Evolutionary conservation across 257 asterid genomes (phyloP).

Genomic region (Solanum chilense): DNA sequence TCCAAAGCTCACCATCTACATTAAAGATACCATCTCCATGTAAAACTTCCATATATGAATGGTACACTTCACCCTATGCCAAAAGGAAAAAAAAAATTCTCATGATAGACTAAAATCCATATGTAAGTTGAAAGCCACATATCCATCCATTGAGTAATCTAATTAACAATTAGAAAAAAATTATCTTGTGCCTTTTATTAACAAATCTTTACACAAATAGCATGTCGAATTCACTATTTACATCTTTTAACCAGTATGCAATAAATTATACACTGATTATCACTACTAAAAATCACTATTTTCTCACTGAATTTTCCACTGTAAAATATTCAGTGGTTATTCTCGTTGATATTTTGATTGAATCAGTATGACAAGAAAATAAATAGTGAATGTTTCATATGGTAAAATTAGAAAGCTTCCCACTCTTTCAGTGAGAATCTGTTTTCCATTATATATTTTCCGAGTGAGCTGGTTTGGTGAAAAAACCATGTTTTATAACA

Average conservation of each 20-base stretch:
- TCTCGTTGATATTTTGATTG: not conserved
- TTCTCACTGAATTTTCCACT: not conserved
- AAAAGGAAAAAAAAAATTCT: not conserved
- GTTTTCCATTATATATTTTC: not conserved
- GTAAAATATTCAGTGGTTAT: not conserved
- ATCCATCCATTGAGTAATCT: not conserved
- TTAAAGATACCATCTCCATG: slow-evolving; percentile 89
- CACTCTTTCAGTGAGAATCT: not conserved
- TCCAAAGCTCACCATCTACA: slow-evolving; percentile 87
- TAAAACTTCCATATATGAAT: slow-evolving; percentile 74
- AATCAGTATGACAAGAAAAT: not conserved
- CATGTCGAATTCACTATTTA: not conserved
- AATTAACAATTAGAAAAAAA: not conserved
- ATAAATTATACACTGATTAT: not conserved
- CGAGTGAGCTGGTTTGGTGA: not conserved
- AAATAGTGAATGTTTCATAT: not conserved
- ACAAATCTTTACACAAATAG: not conserved
- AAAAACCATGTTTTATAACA: not conserved
- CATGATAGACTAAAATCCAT: not conserved
- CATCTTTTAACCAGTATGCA: not conserved
- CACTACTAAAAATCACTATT: not conserved
- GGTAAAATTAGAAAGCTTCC: not conserved
- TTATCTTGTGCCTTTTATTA: not conserved
- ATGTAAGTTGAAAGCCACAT: not conserved
- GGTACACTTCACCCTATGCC: slow-evolving; percentile 59